Evolutionary conservation across 2,329 filamentous ascomycete species (phyloP).

Genomic region (Aspergillus bombycis): DNA sequence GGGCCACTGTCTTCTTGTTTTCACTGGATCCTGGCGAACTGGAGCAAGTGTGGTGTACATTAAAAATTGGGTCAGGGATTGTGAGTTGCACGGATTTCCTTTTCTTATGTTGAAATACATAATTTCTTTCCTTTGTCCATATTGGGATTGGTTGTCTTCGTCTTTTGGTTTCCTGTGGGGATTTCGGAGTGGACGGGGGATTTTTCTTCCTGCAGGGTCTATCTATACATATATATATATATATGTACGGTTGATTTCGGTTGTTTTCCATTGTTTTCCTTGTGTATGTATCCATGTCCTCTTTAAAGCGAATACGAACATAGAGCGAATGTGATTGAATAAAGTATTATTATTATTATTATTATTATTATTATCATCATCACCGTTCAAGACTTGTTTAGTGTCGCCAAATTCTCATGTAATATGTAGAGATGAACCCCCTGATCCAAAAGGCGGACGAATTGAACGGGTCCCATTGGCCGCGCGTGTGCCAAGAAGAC

Average conservation of each 20-base stretch:
- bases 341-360: background rate
- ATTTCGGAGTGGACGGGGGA: conserved; percentile 11
- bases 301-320: background rate
- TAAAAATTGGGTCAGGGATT: conserved; percentile 8
- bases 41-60: conserved; percentile 13
- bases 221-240: conserved; percentile 23
- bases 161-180: conserved; percentile 12
- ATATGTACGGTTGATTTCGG: conserved; percentile 21
- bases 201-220: conserved; percentile 10
- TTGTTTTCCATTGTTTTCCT: conserved; percentile 6
- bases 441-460: background rate
- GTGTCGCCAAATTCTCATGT: too few relatives aligned
- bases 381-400: too few relatives aligned
- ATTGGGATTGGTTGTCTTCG: conserved; percentile 3
- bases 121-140: background rate
- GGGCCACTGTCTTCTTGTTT: conserved; percentile 10
- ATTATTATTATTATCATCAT: background rate
- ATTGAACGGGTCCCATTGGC: conserved; percentile 3
- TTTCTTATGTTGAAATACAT: background rate
- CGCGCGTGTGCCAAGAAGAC: conserved; percentile 6
- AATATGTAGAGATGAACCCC: too few relatives aligned
- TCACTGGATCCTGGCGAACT: conserved; percentile 15
- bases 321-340: background rate
- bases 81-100: conserved; percentile 13
- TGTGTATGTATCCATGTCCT: conserved; percentile 7